Percentiles rank a stretch among this genome's conserved stretches.
Evolutionary conservation across 2,329 filamentous ascomycete species (phyloP).

Genomic region (Geosmithia putterillii): DNA sequence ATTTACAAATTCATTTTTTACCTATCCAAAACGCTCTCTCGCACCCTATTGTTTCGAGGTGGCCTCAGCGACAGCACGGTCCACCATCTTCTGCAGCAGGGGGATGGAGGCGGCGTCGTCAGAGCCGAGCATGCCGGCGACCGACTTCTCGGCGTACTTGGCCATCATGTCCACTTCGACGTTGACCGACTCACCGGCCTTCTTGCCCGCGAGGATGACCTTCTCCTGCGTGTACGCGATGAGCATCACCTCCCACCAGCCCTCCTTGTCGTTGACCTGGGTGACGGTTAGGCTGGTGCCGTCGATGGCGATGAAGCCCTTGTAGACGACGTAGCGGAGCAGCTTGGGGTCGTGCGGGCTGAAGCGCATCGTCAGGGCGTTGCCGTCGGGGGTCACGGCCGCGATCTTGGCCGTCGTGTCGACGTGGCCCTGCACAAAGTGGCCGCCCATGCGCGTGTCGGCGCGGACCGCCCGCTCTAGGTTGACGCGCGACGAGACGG

Average conservation of each 20-base stretch:
- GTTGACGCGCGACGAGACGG: conserved; percentile 60
- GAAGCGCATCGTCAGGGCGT: conserved; percentile 80
- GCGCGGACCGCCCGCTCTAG: conserved; percentile 88
- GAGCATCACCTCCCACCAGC: conserved; percentile 94
- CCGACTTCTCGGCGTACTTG: conserved; percentile 83
- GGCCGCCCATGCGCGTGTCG: conserved; percentile 89
- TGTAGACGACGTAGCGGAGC: conserved; percentile 84
- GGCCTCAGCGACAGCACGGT: conserved; percentile 60
- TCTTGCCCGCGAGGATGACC: conserved; percentile 71
- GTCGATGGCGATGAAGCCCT: conserved; percentile 90
- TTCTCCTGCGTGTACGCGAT: conserved; percentile 94
- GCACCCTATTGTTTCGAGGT: conserved; percentile 11
- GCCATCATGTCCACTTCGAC: conserved; percentile 84
- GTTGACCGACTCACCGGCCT: conserved; percentile 71
- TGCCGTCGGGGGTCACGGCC: conserved; percentile 67
- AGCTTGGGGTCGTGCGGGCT: conserved; percentile 56
- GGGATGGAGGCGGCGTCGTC: conserved; percentile 37
- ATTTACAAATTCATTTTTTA: conserved; percentile 2
- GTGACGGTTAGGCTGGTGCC: conserved; percentile 92
- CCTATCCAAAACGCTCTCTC: background rate
- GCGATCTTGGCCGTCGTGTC: conserved; percentile 75
- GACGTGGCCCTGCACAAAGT: conserved; percentile 97
- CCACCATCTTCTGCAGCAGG: conserved; percentile 59
- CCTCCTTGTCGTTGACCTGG: conserved; percentile 62
- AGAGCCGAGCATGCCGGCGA: conserved; percentile 55